Percentiles rank a stretch among this genome's conserved stretches.
Conservation (phyloP, 768 basidiomycete species). For the Pulveroboletus sp. region DNA sequence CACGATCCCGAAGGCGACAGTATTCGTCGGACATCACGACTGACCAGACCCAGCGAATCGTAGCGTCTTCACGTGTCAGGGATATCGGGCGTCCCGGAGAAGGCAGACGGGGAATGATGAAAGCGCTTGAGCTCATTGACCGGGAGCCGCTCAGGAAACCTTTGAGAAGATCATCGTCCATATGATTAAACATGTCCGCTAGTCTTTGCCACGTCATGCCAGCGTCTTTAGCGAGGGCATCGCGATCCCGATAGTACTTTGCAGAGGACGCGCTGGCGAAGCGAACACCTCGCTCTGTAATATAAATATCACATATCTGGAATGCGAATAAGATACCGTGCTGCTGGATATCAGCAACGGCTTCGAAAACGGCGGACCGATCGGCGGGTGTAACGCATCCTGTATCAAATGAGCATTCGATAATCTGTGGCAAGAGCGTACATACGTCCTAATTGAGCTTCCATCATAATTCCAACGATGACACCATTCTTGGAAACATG, state of each 20-base stretch:
- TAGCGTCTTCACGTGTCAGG: constrained; percentile 15
- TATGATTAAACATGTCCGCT: constrained; percentile 18
- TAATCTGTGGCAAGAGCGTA: not conserved
- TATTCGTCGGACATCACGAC: constrained; percentile 12
- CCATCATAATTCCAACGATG: constrained; percentile 31
- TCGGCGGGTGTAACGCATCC: constrained; percentile 23
- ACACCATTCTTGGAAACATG: constrained; percentile 29
- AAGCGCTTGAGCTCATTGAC: not conserved
- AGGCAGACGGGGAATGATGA: constrained; percentile 27
- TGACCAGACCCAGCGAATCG: constrained; percentile 23
- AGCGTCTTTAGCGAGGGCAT: constrained; percentile 23
- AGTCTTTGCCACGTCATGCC: constrained; percentile 16
- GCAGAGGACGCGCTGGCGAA: constrained; percentile 23
- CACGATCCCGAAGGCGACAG: not conserved
- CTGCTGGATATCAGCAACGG: constrained; percentile 30
- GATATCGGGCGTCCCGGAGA: constrained; percentile 20
- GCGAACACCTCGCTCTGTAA: constrained; percentile 29
- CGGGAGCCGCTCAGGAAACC: constrained; percentile 1
- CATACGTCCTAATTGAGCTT: constrained; percentile 28
- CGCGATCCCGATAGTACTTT: constrained; percentile 19
- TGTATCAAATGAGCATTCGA: constrained; percentile 11
- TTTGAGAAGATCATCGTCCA: constrained; percentile 1
- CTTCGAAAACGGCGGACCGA: constrained; percentile 27
- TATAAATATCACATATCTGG: constrained; percentile 21
- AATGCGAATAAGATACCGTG: constrained; percentile 26